phyloP scores from a whole-genome alignment of 2,329 filamentous ascomycete genomes.

The Mariannaea elegans region DNA sequence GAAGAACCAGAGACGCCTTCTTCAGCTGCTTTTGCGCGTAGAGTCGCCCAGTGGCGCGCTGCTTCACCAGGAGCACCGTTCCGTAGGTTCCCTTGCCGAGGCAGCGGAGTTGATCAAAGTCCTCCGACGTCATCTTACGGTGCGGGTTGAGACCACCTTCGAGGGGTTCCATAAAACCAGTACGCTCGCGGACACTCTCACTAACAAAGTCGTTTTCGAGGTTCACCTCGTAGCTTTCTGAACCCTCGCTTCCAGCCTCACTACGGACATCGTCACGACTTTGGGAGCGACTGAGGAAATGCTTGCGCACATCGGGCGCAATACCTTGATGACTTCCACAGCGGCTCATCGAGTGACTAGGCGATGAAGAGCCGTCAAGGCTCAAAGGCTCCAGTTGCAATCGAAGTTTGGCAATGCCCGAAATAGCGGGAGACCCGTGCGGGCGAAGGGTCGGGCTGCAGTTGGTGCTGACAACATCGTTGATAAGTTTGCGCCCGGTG shows the following conservation, averaged over 20 bases:
- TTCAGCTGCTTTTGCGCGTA: slow-evolving; percentile 99
- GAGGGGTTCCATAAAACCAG: slow-evolving; percentile 54
- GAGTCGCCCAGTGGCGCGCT: slow-evolving; percentile 84
- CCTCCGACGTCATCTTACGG: slow-evolving; percentile 89
- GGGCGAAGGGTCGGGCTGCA: slow-evolving; percentile 68
- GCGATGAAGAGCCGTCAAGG: slow-evolving; percentile 66
- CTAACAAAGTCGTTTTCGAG: slow-evolving; percentile 88
- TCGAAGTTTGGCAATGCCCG: slow-evolving; percentile 85
- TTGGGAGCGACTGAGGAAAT: slow-evolving; percentile 61
- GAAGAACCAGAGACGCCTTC: slow-evolving; percentile 93
- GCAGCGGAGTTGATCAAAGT: slow-evolving; percentile 91
- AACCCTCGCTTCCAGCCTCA: slow-evolving; percentile 65
- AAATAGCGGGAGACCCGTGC: slow-evolving; percentile 63
- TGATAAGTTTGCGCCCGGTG: slow-evolving; percentile 54
- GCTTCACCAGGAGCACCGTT: slow-evolving; percentile 92
- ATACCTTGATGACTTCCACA: slow-evolving; percentile 53
- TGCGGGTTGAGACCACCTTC: slow-evolving; percentile 64
- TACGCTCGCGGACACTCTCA: slow-evolving; percentile 61
- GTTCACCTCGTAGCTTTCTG: slow-evolving; percentile 86
- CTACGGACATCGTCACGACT: slow-evolving; percentile 66
- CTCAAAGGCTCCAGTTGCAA: slow-evolving; percentile 82
- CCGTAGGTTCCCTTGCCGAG: slow-evolving; percentile 97
- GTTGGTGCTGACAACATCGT: slow-evolving; percentile 69
- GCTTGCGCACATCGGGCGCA: slow-evolving; percentile 57
- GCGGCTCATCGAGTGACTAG: slow-evolving; percentile 64